A percentile compares a stretch with the other conserved stretches of the same genome.
Evolutionary conservation across 805 yeast genomes (phyloP).

Genomic region (Zygosaccharomyces pseudorouxii): DNA sequence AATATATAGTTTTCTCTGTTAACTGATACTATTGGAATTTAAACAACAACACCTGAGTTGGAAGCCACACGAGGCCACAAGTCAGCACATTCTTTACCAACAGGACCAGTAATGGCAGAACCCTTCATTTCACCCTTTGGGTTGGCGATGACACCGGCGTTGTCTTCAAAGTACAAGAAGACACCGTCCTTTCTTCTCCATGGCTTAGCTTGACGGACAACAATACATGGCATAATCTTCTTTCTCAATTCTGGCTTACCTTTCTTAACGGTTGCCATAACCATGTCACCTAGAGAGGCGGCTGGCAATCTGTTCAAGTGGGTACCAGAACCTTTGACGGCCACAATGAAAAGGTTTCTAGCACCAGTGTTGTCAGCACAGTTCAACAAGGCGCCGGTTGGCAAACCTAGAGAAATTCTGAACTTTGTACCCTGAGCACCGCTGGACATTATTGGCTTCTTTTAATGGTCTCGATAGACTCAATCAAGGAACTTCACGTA

Average conservation of each 20-base stretch:
- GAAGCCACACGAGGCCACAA: conserved; percentile 99
- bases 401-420: conserved; percentile 99
- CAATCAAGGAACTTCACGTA: not conserved
- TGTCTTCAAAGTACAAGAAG: conserved; percentile 99
- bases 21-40: conserved; percentile 35
- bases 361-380: conserved; percentile 99
- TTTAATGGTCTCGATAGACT: conserved; percentile 10
- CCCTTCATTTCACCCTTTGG: conserved; percentile 99
- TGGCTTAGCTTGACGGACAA: conserved; percentile 97
- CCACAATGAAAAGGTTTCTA: conserved; percentile 95
- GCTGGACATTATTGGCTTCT: conserved; percentile 62
- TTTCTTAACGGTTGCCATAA: conserved; percentile 99
- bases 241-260: conserved; percentile 99
- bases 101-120: conserved; percentile 99
- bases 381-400: conserved; percentile 99
- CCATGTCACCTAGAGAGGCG: conserved; percentile 99
- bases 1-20: conserved; percentile 11
- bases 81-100: conserved; percentile 99
- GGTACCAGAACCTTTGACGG: conserved; percentile 99
- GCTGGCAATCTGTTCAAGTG: conserved; percentile 99
- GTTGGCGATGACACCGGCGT: conserved; percentile 99
- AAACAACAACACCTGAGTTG: conserved; percentile 99
- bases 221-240: conserved; percentile 99
- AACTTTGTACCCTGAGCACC: conserved; percentile 99
- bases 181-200: conserved; percentile 99